Conservation (phyloP, 768 basidiomycete species). For the Amanita subjunquillea region DNA sequence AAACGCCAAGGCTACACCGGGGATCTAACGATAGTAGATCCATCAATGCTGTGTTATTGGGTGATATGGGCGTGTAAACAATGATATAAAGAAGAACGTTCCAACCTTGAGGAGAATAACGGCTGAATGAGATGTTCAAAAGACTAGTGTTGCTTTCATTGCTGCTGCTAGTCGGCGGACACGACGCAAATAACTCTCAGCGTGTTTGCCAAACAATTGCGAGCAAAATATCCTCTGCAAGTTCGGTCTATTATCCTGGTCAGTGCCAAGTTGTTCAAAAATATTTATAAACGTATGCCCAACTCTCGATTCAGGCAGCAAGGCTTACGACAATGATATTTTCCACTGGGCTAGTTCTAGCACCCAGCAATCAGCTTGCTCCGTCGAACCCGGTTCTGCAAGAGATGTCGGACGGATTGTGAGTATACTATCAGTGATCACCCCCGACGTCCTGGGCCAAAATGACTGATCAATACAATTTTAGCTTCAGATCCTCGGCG, state of each 20-base stretch:
- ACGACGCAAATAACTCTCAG: neutral
- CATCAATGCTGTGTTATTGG: no score
- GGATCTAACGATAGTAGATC: no score
- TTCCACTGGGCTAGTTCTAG: conserved; percentile 2
- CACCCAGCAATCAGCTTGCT: neutral
- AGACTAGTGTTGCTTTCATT: no score
- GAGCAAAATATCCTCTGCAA: neutral
- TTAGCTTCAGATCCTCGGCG: neutral
- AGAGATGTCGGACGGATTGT: conserved; percentile 4
- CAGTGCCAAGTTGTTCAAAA: neutral
- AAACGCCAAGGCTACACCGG: no score
- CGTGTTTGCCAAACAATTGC: neutral
- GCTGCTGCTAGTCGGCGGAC: no score
- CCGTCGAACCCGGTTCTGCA: conserved; percentile 3
- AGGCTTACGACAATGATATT: neutral
- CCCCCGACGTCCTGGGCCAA: no score
- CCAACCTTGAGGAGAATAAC: no score
- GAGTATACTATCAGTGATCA: neutral
- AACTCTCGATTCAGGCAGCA: neutral
- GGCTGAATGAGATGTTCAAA: no score
- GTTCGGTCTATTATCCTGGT: neutral
- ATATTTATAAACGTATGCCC: no score
- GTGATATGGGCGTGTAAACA: no score
- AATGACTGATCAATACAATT: neutral
- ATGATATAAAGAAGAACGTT: no score